Evolutionary conservation across 805 yeast species (phyloP), one percentile per base, ranked within the genome.

Genomic region (Monosporozyma servazzii): DNA sequence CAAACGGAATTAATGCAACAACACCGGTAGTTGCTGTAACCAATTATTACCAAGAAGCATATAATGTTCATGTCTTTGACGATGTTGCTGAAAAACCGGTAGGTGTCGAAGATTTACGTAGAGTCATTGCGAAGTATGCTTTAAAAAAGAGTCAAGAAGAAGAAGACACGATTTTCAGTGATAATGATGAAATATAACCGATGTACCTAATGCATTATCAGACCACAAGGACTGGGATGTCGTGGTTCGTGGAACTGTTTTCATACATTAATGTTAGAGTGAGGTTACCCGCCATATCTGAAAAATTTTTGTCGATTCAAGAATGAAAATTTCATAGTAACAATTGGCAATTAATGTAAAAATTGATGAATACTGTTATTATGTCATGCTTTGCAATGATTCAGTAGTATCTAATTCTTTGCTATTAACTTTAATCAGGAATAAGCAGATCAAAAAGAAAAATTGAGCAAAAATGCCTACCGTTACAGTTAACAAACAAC

Each of bases 401-500:
- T 46, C 15, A 15, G 17, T 33, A 15, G 17, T 15, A 33, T 5
- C 15, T 33, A n/a, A 33, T 33, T n/a, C 33, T 3, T 33, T 15
- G 37, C n/a, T 5, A 15, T 2, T 33, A 33, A 33, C 7, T 15
- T 15, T 13, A 33, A n/a, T 13, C 17, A 33, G 37, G 5, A 5
- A n/a, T 5, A 33, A 13, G 17, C 37, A 11, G n/a, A 15, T 33
- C 37, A 33, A 33, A 7, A n/a, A 13, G 15, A 33, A 33, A 33
- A 33, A 6, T 33, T 23, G n/a, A 23, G 33, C 23, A 25, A 58
- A 33, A 15, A 93, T 93, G 99, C 99, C 99, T 74, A 93, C 99
- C 70, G 78, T 93, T 65, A 79, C 95, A 30, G 97, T 93, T 57
- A 97, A 93, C 70, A 90, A 95, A 68, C 86, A 84, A 66, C 98